Evolutionary conservation across 208 protist genomes (phyloP).

Genomic region (Herpetomonas tarakana): DNA sequence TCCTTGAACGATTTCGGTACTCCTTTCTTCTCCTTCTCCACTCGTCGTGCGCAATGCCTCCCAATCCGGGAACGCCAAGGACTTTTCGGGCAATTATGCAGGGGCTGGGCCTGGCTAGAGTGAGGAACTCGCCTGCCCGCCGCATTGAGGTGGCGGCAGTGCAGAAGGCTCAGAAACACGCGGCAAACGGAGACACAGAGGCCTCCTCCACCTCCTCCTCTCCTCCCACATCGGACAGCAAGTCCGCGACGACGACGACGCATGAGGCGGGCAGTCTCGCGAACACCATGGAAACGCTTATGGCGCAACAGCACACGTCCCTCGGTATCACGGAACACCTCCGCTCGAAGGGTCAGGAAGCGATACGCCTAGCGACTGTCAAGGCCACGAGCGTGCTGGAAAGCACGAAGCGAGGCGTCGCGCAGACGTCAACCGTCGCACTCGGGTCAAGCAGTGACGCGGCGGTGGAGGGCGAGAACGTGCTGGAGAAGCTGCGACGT

Average conservation of each 20-base stretch:
- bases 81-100: slow-evolving; percentile 19
- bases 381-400: background rate
- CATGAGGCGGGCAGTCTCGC: no score
- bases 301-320: background rate
- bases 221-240: no score
- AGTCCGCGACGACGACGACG: no score
- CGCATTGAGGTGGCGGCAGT: background rate
- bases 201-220: no score
- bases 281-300: slow-evolving; percentile 16
- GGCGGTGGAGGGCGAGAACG: background rate
- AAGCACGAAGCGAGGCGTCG: background rate
- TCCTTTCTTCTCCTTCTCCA: no score
- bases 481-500: background rate
- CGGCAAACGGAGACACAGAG: no score
- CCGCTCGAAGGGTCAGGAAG: background rate
- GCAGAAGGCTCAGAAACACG: slow-evolving; percentile 18
- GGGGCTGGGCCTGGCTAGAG: slow-evolving; percentile 10
- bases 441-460: no score
- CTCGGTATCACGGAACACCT: background rate
- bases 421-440: background rate
- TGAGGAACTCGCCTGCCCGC: background rate
- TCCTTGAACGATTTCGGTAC: no score
- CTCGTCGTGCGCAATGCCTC: background rate
- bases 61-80: background rate
- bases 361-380: background rate